These are phyloP conservation scores for Trypanosoma platydactyli DNA, from an alignment of 208 protist genomes.

Conservation along the genomic window DNA sequence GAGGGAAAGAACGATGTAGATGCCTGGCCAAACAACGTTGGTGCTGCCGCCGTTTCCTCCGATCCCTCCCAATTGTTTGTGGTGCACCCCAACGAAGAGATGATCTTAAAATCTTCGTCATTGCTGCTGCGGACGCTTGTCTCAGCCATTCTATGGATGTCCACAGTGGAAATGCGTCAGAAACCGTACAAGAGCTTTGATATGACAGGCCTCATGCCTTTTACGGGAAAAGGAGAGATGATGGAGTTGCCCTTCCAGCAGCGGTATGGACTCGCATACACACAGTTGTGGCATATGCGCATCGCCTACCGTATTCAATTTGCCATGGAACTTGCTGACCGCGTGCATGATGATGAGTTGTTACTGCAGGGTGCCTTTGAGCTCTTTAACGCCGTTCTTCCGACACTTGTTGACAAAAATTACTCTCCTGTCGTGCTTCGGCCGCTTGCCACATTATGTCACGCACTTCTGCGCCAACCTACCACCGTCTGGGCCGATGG, in stretches of 20 bases:
- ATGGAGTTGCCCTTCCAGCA: constrained; percentile 25
- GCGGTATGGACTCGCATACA: constrained; percentile 21
- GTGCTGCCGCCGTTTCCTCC: not conserved
- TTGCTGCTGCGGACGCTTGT: constrained; percentile 31
- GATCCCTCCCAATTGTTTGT: not conserved
- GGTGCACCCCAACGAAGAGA: constrained; percentile 26
- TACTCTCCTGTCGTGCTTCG: constrained; percentile 45
- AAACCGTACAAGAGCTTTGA: constrained; percentile 28
- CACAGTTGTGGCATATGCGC: constrained; percentile 26
- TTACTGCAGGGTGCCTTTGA: constrained; percentile 46
- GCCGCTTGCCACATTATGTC: constrained; percentile 64
- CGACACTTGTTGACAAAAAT: constrained; percentile 37
- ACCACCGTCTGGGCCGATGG: constrained; percentile 49
- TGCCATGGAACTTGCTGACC: constrained; percentile 29
- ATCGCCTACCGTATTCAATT: constrained; percentile 30
- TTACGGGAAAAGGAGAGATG: constrained; percentile 17
- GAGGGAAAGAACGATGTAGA: not conserved
- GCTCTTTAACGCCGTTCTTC: constrained; percentile 49
- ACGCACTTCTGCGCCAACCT: constrained; percentile 29
- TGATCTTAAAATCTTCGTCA: constrained; percentile 17
- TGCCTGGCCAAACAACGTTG: not conserved
- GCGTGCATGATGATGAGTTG: constrained; percentile 17
- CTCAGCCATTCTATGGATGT: constrained; percentile 32
- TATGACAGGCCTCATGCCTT: constrained; percentile 21
- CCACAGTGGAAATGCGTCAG: constrained; percentile 22